Conservation (phyloP, 805 yeast genomes). For the Cyberlindnera samutprakarnensis region DNA sequence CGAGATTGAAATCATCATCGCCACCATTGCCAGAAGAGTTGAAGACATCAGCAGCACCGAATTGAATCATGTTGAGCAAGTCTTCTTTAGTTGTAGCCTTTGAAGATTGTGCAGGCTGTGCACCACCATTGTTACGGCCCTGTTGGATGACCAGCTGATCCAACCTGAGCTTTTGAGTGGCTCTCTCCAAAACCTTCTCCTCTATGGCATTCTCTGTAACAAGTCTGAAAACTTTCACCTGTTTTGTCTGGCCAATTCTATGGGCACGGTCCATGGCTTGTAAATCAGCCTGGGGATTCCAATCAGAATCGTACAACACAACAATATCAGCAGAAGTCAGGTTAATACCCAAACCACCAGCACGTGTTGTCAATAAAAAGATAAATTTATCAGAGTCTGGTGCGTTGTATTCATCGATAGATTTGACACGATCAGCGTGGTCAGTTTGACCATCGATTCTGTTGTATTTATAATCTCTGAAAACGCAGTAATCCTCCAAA, state of each 20-base stretch:
- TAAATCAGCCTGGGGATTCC: conserved; percentile 87
- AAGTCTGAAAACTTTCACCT: conserved; percentile 71
- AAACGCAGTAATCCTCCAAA: conserved; percentile 69
- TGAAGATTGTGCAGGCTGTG: conserved; percentile 23
- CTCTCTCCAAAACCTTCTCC: conserved; percentile 75
- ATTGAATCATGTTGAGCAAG: conserved; percentile 73
- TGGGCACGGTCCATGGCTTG: conserved; percentile 91
- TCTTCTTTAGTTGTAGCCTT: conserved; percentile 55
- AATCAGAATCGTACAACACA: conserved; percentile 69
- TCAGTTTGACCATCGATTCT: conserved; percentile 82
- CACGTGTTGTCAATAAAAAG: conserved; percentile 76
- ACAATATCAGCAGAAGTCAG: conserved; percentile 77
- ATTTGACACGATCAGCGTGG: conserved; percentile 65
- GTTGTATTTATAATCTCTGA: conserved; percentile 64
- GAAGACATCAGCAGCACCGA: conserved; percentile 67
- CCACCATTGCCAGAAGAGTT: conserved; percentile 22
- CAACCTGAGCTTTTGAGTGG: conserved; percentile 68
- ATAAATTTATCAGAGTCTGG: conserved; percentile 66
- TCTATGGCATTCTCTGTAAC: conserved; percentile 80
- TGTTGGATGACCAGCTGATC: conserved; percentile 83
- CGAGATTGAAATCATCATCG: conserved; percentile 51
- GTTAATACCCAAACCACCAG: conserved; percentile 86
- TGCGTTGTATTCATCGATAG: conserved; percentile 75
- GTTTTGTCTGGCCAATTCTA: conserved; percentile 81
- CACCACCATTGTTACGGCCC: conserved; percentile 36